A percentile compares a stretch with the other conserved stretches of the same genome.
These are phyloP conservation scores for Xylariaceae sp. DNA, from an alignment of 2,329 filamentous ascomycete genomes.

Conservation along the genomic window DNA sequence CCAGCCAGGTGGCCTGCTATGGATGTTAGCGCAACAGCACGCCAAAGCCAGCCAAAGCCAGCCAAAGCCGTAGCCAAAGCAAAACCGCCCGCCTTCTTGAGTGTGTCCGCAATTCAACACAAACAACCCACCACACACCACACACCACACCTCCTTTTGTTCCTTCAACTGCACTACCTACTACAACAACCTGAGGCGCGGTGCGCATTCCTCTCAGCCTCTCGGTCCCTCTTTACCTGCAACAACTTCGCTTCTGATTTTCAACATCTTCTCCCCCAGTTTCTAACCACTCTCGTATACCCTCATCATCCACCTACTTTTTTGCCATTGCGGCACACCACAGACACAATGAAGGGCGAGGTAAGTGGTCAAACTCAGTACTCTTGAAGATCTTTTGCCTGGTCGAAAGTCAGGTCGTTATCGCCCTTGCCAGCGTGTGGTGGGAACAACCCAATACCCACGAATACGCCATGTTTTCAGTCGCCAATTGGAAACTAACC, in stretches of 20 bases:
- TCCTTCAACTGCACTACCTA: background rate
- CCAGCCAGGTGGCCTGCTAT: constrained; percentile 16
- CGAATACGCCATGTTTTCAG: background rate
- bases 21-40: constrained; percentile 1
- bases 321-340: constrained; percentile 11
- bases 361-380: constrained; percentile 35
- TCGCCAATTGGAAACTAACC: constrained; percentile 13
- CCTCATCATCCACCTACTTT: constrained; percentile 6
- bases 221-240: background rate
- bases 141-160: background rate
- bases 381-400: constrained; percentile 9
- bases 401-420: background rate
- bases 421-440: background rate
- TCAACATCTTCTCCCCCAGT: constrained; percentile 7
- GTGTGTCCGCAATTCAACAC: constrained; percentile 11
- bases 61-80: background rate
- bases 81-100: background rate
- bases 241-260: background rate
- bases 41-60: background rate
- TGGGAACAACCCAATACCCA: background rate
- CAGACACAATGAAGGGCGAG: constrained; percentile 51
- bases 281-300: background rate
- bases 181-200: constrained; percentile 18
- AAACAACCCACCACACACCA: background rate
- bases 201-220: constrained; percentile 20